A percentile compares a stretch with the other conserved stretches of the same genome.
Evolutionary conservation across 2,329 filamentous ascomycete genomes (phyloP).

Genomic region (Sclerotinia borealis): DNA sequence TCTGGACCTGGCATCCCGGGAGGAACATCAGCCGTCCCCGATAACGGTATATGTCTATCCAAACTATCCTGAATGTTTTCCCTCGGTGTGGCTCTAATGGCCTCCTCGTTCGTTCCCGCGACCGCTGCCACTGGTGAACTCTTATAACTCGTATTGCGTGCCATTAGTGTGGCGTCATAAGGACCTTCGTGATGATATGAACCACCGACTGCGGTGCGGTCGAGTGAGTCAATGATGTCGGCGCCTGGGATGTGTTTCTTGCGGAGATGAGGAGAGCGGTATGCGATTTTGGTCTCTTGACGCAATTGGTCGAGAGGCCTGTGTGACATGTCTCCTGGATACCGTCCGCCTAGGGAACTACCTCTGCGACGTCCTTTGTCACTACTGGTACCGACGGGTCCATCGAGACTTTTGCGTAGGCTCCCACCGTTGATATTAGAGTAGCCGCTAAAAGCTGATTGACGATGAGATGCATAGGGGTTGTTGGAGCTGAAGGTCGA

Average conservation of each 20-base stretch:
- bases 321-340: constrained; percentile 57
- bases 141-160: constrained; percentile 60
- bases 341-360: constrained; percentile 52
- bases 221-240: constrained; percentile 77
- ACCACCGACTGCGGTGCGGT: constrained; percentile 53
- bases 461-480: constrained; percentile 32
- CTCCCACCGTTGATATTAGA: constrained; percentile 16
- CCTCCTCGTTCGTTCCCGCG: constrained; percentile 64
- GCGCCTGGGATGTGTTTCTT: constrained; percentile 61
- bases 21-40: constrained; percentile 73
- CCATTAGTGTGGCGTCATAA: constrained; percentile 74
- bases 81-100: constrained; percentile 70
- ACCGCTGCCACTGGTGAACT: constrained; percentile 73
- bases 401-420: constrained; percentile 17
- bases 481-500: constrained; percentile 43
- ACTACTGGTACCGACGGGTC: constrained; percentile 24
- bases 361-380: constrained; percentile 34
- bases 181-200: constrained; percentile 86
- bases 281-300: constrained; percentile 56
- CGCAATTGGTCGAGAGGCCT: constrained; percentile 62
- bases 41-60: constrained; percentile 66
- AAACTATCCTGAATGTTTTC: constrained; percentile 74
- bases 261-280: constrained; percentile 59
- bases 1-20: constrained; percentile 62
- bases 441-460: constrained; percentile 30